phyloP scores from a whole-genome alignment of 805 yeast species.

The Cyberlindnera saturnus region DNA sequence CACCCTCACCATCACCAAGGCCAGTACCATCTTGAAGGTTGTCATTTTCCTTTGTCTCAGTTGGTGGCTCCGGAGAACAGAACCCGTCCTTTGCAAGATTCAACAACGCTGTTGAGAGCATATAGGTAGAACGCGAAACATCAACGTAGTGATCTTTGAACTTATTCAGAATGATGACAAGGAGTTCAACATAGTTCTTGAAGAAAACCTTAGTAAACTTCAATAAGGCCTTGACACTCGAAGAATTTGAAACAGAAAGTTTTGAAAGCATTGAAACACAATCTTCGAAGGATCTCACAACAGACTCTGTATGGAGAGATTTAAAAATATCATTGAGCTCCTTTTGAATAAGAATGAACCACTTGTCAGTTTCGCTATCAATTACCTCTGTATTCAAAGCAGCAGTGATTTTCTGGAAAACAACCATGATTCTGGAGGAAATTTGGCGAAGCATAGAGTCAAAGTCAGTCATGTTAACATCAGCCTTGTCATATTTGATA shows the following conservation, averaged over 20 bases:
- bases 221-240: slow-evolving; percentile 39
- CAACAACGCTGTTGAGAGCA: slow-evolving; percentile 48
- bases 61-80: slow-evolving; percentile 83
- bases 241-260: slow-evolving; percentile 34
- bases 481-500: neutral
- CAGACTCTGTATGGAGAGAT: slow-evolving; percentile 32
- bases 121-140: slow-evolving; percentile 55
- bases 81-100: slow-evolving; percentile 74
- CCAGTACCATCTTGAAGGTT: slow-evolving; percentile 84
- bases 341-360: slow-evolving; percentile 53
- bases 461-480: slow-evolving; percentile 27
- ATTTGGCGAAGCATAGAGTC: slow-evolving; percentile 46
- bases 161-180: slow-evolving; percentile 36
- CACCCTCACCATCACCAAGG: slow-evolving; percentile 90
- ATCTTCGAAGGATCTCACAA: slow-evolving; percentile 30
- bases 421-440: slow-evolving; percentile 54
- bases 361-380: slow-evolving; percentile 52
- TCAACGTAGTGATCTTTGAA: slow-evolving; percentile 43
- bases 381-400: slow-evolving; percentile 18
- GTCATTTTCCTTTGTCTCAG: slow-evolving; percentile 53
- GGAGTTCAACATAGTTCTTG: slow-evolving; percentile 50
- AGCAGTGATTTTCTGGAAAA: slow-evolving; percentile 50
- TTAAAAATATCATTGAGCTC: slow-evolving; percentile 37
- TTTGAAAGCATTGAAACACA: slow-evolving; percentile 31
- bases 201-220: slow-evolving; percentile 59